These are phyloP conservation scores for Penicillium nucicola DNA, from an alignment of 495 filamentous ascomycete genomes.

Conservation along the genomic window DNA sequence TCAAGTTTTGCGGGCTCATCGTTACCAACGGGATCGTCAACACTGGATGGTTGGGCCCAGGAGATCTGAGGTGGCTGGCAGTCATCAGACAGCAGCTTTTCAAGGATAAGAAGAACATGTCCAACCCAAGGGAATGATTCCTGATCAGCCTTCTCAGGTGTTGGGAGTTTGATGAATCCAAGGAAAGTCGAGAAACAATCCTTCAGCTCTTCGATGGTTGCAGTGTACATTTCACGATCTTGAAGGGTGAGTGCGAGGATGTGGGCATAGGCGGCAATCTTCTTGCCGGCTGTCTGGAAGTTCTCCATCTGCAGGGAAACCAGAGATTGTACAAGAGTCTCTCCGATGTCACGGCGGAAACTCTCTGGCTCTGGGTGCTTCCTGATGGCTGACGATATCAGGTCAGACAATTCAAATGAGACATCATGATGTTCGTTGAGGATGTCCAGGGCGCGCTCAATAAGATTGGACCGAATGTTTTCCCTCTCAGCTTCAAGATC, in stretches of 20 bases:
- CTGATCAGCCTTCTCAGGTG: slow-evolving; percentile 58
- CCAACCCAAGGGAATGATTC: slow-evolving; percentile 88
- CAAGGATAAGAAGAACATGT: slow-evolving; percentile 83
- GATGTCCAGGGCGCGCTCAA: slow-evolving; percentile 87
- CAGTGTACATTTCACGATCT: slow-evolving; percentile 74
- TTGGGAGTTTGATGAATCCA: slow-evolving; percentile 68
- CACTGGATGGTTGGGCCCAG: slow-evolving; percentile 61
- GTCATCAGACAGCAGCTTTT: slow-evolving; percentile 85
- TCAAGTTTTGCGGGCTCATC: slow-evolving; percentile 53
- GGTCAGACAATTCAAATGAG: slow-evolving; percentile 85
- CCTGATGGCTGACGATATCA: slow-evolving; percentile 73
- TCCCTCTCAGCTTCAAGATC: slow-evolving; percentile 78
- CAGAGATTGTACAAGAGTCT: slow-evolving; percentile 80
- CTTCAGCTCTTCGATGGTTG: slow-evolving; percentile 71
- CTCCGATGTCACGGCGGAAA: slow-evolving; percentile 71
- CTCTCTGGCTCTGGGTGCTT: slow-evolving; percentile 62
- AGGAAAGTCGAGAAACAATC: slow-evolving; percentile 74
- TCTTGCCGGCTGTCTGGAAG: slow-evolving; percentile 65
- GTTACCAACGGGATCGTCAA: slow-evolving; percentile 46
- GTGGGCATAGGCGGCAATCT: slow-evolving; percentile 91
- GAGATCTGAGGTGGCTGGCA: slow-evolving; percentile 70
- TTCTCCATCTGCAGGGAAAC: slow-evolving; percentile 79
- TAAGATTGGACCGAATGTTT: slow-evolving; percentile 68
- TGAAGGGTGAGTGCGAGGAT: slow-evolving; percentile 85
- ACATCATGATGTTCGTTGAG: slow-evolving; percentile 82